Base-by-base conservation (phyloP, 495 filamentous ascomycete genomes). In the Tirmania nivea region DNA sequence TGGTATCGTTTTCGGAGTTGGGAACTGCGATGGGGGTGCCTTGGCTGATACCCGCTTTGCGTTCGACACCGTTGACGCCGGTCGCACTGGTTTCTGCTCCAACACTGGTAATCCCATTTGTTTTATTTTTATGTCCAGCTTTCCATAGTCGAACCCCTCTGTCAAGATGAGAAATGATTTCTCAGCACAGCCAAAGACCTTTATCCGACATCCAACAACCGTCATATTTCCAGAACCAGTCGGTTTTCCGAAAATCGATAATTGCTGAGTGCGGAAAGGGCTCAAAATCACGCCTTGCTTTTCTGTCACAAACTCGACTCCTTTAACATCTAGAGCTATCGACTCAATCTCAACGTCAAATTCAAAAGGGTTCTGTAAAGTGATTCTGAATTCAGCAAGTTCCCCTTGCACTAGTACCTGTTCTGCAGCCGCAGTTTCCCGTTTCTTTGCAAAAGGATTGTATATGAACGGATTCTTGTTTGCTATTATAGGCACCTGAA, bases 351-450 rank as follows among this genome's bases (percentile, higher is more conserved):
- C 84, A 1, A 97, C 60, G 49, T 95, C 86, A 60, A 95, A 83
- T 52, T 95, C 88, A 63, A 84, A 94, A 1, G 86, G 84, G 60
- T 97, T 97, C 60, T 96, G 92, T 5, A 97, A 71, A 8, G 79
- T 84, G 34, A 96, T 73, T 61, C 71, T 73, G 65, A 94, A 95
- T 3, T 72, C 74, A 3, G 81, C 79, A 57, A 72, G 65, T 64
- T 96, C 89, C 31, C 78, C 79, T 5, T 84, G 77, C 54, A 93
- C 79, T 49, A 93, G 69, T 12, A 86, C 69, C 55, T 71, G 69
- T 56, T 90, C 81, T 11, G 75, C 68, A 16, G 71, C 67, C 47
- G 69, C 71, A 8, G 65, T 65, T 52, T 77, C 78, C 1, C 74
- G 71, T 52, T 77, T 69, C 65, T 85, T 86, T 47, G 82, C 62